Evolutionary conservation across 164 flowering plant species (phyloP).

Genomic region (Berberis vulgaris): DNA sequence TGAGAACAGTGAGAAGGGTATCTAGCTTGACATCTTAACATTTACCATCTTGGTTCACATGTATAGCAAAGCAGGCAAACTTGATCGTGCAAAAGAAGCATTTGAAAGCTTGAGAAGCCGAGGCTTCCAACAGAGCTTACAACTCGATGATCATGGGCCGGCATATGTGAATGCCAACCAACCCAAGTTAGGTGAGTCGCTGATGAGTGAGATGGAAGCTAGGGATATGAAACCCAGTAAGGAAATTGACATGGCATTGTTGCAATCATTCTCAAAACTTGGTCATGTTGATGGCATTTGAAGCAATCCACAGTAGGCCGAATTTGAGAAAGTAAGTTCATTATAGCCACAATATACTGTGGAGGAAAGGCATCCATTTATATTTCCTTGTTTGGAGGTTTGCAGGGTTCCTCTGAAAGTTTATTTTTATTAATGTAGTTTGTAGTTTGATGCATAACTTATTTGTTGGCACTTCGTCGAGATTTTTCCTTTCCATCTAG

Average conservation of each 20-base stretch:
- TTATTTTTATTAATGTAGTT: no score
- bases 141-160: conserved; percentile 70
- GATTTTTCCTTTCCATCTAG: no score
- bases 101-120: conserved; percentile 52
- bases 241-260: conserved; percentile 70
- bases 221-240: conserved; percentile 46
- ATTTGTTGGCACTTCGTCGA: no score
- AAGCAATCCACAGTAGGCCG: background rate
- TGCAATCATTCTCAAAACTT: conserved; percentile 45
- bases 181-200: conserved; percentile 41
- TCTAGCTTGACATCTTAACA: conserved; percentile 50
- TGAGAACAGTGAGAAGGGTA: conserved; percentile 62
- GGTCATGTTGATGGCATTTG: conserved; percentile 40
- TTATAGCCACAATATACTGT: no score
- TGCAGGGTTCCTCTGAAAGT: no score
- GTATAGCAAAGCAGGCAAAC: conserved; percentile 67
- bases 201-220: conserved; percentile 73
- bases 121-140: conserved; percentile 52
- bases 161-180: conserved; percentile 63
- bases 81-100: conserved; percentile 56
- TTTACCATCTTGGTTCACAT: conserved; percentile 49
- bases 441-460: no score
- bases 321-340: no score
- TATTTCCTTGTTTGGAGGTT: no score
- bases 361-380: no score